phyloP scores from a whole-genome alignment of 2,329 filamentous ascomycete genomes.

The Ceratocystis huliohia region DNA sequence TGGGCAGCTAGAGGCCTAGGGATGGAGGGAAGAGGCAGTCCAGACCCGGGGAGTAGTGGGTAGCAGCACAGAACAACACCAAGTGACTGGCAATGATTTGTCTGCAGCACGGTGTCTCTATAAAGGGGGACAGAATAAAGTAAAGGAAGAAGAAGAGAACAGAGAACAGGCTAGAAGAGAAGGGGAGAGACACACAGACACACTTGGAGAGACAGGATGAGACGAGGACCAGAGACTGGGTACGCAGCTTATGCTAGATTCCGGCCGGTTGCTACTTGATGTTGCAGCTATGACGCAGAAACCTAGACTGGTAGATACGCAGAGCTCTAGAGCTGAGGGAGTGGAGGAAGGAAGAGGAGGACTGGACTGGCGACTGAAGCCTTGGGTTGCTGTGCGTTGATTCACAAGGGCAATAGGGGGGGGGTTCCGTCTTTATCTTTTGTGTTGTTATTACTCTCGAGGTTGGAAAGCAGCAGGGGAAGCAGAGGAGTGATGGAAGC shows the following conservation, averaged over 20 bases:
- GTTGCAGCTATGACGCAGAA: constrained; percentile 5
- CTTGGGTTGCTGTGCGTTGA: background rate
- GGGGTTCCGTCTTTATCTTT: too few relatives aligned
- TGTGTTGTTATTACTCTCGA: too few relatives aligned
- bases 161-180: background rate
- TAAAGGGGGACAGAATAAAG: background rate
- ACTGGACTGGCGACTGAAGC: background rate
- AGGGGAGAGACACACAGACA: background rate
- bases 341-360: background rate
- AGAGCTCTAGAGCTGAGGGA: background rate
- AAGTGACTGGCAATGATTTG: too few relatives aligned
- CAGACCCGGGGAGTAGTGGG: background rate
- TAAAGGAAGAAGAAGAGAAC: background rate
- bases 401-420: too few relatives aligned
- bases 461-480: too few relatives aligned
- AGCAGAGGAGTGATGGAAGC: too few relatives aligned
- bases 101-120: too few relatives aligned
- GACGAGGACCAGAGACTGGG: background rate
- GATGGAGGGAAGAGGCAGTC: background rate
- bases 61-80: too few relatives aligned
- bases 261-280: constrained; percentile 6
- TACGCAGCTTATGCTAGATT: background rate
- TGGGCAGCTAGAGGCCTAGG: background rate
- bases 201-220: background rate
- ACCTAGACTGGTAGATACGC: background rate